Evolutionary conservation across 768 basidiomycete species (phyloP).

Genomic region (Neoboletus subvelutipes): DNA sequence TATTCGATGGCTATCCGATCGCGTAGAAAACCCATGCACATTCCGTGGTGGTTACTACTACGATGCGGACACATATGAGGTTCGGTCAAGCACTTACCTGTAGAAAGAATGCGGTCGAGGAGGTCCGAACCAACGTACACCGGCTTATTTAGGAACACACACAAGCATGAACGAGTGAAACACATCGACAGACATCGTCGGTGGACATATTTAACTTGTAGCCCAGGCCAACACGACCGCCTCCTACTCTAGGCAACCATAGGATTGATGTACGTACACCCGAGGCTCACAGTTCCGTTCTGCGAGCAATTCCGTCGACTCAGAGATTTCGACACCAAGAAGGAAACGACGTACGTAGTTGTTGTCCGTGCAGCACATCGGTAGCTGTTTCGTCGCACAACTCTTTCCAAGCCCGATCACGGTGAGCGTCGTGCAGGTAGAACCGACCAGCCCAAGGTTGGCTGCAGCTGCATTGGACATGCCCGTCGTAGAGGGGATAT

Average conservation of each 20-base stretch:
- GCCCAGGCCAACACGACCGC: background rate
- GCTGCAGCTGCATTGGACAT: conserved; percentile 9
- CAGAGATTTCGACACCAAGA: background rate
- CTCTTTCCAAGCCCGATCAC: conserved; percentile 13
- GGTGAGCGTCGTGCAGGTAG: conserved; percentile 6
- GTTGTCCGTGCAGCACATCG: conserved; percentile 16
- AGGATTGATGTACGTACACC: conserved; percentile 11
- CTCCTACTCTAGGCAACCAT: background rate
- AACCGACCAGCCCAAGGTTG: conserved; percentile 15
- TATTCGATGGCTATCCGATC: too few relatives aligned
- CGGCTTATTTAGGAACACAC: background rate
- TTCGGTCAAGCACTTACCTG: background rate
- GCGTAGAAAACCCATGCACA: too few relatives aligned
- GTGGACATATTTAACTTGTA: background rate
- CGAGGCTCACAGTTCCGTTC: conserved; percentile 13
- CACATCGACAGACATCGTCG: background rate
- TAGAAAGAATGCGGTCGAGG: background rate
- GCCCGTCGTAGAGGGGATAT: conserved; percentile 6
- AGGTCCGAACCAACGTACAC: background rate
- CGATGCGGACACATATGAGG: too few relatives aligned
- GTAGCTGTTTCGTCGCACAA: conserved; percentile 10
- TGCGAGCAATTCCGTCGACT: background rate
- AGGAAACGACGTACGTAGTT: conserved; percentile 7
- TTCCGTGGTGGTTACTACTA: too few relatives aligned
- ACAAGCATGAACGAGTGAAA: background rate